These are phyloP conservation scores for Pythium dissimile DNA, from an alignment of 352 stramenopile species.

Conservation along the genomic window DNA sequence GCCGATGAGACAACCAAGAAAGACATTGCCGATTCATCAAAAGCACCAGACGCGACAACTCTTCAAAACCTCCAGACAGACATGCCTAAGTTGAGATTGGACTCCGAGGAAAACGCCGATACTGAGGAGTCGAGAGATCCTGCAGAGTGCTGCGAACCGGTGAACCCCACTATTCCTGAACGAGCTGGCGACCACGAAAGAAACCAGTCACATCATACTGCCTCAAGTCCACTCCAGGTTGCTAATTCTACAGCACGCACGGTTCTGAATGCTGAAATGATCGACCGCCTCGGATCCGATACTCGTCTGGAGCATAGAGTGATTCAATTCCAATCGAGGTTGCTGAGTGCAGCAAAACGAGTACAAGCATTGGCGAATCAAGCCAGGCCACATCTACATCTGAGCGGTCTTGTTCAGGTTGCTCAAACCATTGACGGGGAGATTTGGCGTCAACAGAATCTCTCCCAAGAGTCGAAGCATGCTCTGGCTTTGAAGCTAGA, in stretches of 20 bases:
- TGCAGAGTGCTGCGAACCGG: too few relatives aligned
- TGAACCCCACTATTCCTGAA: too few relatives aligned
- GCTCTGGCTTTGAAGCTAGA: background rate
- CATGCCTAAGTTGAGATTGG: too few relatives aligned
- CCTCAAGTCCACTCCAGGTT: too few relatives aligned
- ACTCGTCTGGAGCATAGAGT: background rate
- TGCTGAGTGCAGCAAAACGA: background rate
- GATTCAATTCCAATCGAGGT: background rate
- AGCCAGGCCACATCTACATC: background rate
- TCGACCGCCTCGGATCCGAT: background rate
- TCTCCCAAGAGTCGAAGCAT: background rate
- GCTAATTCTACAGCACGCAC: background rate
- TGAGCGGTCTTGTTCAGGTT: conserved; percentile 1
- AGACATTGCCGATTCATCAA: too few relatives aligned
- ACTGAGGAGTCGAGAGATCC: too few relatives aligned
- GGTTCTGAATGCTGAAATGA: conserved; percentile 1
- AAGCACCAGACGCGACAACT: too few relatives aligned
- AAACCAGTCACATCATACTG: too few relatives aligned
- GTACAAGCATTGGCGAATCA: background rate
- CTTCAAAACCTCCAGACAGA: too few relatives aligned
- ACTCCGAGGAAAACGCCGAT: too few relatives aligned
- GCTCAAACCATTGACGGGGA: conserved; percentile 1
- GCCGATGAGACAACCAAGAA: too few relatives aligned
- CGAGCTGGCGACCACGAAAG: too few relatives aligned
- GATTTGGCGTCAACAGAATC: background rate